Evolutionary conservation across 208 protist genomes (phyloP).

Genomic region (Leishmania braziliensis): DNA sequence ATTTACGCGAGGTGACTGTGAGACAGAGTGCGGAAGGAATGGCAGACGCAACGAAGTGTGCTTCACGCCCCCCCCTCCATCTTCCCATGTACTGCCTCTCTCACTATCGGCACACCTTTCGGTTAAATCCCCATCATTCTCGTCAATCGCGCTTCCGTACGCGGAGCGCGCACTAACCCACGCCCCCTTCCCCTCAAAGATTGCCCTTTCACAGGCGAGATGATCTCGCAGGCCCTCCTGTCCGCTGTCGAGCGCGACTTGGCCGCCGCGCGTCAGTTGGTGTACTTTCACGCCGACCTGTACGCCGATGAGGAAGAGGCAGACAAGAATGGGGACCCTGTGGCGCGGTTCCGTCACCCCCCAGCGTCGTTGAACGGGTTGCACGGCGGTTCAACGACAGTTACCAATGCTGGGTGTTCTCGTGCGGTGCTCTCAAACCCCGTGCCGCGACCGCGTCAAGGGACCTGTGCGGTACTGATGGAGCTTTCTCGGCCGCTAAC

Average conservation of each 20-base stretch:
- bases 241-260: constrained; percentile 28
- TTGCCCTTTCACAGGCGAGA: neutral
- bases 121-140: neutral
- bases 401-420: neutral
- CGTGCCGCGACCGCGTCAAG: constrained; percentile 30
- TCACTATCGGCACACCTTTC: neutral
- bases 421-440: constrained; percentile 24
- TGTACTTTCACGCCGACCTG: constrained; percentile 22
- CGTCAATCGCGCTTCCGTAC: neutral
- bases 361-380: too few relatives aligned
- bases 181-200: neutral
- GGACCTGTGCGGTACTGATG: constrained; percentile 29
- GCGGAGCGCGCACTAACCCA: neutral
- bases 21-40: neutral
- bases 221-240: constrained; percentile 17
- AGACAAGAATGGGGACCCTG: neutral
- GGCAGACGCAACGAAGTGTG: neutral
- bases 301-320: neutral
- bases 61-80: neutral
- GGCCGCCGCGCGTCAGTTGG: constrained; percentile 22
- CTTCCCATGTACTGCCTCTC: too few relatives aligned
- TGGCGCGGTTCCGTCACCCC: neutral
- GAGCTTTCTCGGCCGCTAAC: constrained; percentile 29
- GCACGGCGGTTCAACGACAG: neutral
- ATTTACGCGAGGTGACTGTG: neutral